Percentiles rank a stretch among this genome's conserved stretches.
phyloP scores from a whole-genome alignment of 176 grass and related monocot species.

The Rhynchospora breviuscula region DNA sequence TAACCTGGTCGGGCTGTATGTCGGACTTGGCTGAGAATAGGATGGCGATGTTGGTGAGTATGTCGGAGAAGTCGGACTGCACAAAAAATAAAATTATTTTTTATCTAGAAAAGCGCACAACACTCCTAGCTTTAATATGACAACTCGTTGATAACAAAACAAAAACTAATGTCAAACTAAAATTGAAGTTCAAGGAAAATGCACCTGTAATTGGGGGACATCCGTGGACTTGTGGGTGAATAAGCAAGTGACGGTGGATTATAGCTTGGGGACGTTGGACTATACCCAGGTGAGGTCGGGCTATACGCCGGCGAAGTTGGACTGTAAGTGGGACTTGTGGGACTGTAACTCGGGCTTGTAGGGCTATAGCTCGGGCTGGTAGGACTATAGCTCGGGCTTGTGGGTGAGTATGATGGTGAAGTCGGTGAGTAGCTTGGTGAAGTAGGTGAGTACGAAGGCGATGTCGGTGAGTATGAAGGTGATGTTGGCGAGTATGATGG shows the following conservation, averaged over 20 bases:
- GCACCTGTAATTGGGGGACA: slow-evolving; percentile 26
- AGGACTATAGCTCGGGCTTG: slow-evolving; percentile 31
- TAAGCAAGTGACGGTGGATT: slow-evolving; percentile 22
- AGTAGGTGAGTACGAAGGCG: slow-evolving; percentile 12
- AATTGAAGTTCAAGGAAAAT: background rate
- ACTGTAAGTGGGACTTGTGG: slow-evolving; percentile 17
- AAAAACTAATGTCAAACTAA: background rate
- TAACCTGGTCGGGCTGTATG: slow-evolving; percentile 88
- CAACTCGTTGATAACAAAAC: background rate
- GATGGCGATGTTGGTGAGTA: slow-evolving; percentile 94
- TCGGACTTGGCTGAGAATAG: slow-evolving; percentile 66
- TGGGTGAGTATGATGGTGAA: slow-evolving; percentile 19
- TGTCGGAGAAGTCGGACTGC: slow-evolving; percentile 67
- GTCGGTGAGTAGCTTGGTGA: slow-evolving; percentile 21
- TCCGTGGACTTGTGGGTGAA: slow-evolving; percentile 8
- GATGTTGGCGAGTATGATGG: slow-evolving; percentile 12
- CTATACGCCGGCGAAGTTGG: slow-evolving; percentile 20
- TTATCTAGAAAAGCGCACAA: background rate
- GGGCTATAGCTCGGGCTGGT: slow-evolving; percentile 49
- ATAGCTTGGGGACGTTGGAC: slow-evolving; percentile 11
- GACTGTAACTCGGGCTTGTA: slow-evolving; percentile 14
- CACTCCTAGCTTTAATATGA: background rate
- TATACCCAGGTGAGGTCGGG: slow-evolving; percentile 22
- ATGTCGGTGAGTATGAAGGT: slow-evolving; percentile 19
- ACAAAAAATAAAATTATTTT: slow-evolving; percentile 1